A percentile compares a stretch with the other conserved stretches of the same genome.
phyloP scores from a whole-genome alignment of 179 eudicot genomes.

The Beta corolliflora region DNA sequence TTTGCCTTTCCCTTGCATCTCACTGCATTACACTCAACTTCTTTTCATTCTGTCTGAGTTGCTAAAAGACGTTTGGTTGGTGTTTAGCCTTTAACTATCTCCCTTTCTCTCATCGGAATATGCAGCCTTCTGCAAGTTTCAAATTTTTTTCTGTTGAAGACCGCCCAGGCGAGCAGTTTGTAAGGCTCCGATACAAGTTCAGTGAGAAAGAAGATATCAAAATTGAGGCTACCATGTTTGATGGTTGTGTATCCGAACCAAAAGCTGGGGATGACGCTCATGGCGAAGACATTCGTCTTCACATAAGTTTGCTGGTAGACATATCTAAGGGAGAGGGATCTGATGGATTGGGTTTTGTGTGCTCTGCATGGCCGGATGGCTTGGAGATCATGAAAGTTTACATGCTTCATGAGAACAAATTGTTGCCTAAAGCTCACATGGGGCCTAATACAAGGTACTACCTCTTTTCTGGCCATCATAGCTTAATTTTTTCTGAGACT shows the following conservation, averaged over 20 bases:
- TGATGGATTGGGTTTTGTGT: conserved; percentile 61
- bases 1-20: neutral
- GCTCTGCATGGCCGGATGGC: conserved; percentile 80
- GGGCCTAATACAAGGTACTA: conserved; percentile 64
- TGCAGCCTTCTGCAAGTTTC: conserved; percentile 52
- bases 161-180: conserved; percentile 62
- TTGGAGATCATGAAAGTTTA: conserved; percentile 74
- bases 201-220: conserved; percentile 56
- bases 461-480: conserved; percentile 1
- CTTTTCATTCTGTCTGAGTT: neutral
- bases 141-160: conserved; percentile 55
- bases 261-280: conserved; percentile 45
- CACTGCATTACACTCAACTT: neutral
- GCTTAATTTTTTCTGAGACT: neutral
- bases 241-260: conserved; percentile 54
- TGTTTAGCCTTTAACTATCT: conserved; percentile 1
- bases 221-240: conserved; percentile 83
- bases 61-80: neutral
- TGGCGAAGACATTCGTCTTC: conserved; percentile 48
- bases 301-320: conserved; percentile 66
- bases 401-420: conserved; percentile 34
- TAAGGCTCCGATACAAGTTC: conserved; percentile 56
- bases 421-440: conserved; percentile 47
- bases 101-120: conserved; percentile 2
- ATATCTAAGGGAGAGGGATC: conserved; percentile 56